Evolutionary conservation across 1,284 basidiomycete species (phyloP).

Genomic region (Fomitopsis betulina): DNA sequence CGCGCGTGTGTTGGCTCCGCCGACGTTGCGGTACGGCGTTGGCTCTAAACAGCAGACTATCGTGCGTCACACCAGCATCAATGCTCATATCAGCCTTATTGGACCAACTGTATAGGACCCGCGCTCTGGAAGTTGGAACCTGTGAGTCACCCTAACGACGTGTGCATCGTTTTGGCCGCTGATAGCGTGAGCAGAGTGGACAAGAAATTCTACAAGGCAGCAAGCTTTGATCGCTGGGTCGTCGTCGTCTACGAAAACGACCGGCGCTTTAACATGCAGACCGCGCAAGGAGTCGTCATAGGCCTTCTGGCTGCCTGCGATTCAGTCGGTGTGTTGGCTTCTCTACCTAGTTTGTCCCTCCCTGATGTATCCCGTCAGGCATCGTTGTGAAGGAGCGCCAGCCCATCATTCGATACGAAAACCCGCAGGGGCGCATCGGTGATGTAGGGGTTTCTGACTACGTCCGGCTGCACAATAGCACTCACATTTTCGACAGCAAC

Average conservation of each 20-base stretch:
- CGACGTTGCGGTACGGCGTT: slow-evolving; percentile 57
- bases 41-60: slow-evolving; percentile 47
- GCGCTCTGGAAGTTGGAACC: slow-evolving; percentile 66
- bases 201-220: slow-evolving; percentile 55
- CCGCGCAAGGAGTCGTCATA: slow-evolving; percentile 44
- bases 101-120: slow-evolving; percentile 37
- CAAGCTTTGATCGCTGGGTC: slow-evolving; percentile 48
- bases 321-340: slow-evolving; percentile 47
- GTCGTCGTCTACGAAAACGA: slow-evolving; percentile 59
- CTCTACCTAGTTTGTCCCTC: neutral
- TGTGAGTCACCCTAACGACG: slow-evolving; percentile 32
- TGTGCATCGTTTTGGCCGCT: neutral
- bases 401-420: slow-evolving; percentile 45
- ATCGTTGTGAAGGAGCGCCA: slow-evolving; percentile 41
- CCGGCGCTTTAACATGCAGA: slow-evolving; percentile 41
- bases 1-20: slow-evolving; percentile 58
- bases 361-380: slow-evolving; percentile 31
- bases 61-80: slow-evolving; percentile 30
- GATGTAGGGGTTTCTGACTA: slow-evolving; percentile 30
- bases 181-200: slow-evolving; percentile 44
- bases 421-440: slow-evolving; percentile 47
- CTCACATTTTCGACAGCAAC: slow-evolving; percentile 31
- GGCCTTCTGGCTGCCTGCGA: slow-evolving; percentile 43
- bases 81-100: neutral
- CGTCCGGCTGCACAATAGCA: neutral